These are phyloP conservation scores for Pichia cactophila DNA, from an alignment of 1,139 yeast species.

Conservation along the genomic window DNA sequence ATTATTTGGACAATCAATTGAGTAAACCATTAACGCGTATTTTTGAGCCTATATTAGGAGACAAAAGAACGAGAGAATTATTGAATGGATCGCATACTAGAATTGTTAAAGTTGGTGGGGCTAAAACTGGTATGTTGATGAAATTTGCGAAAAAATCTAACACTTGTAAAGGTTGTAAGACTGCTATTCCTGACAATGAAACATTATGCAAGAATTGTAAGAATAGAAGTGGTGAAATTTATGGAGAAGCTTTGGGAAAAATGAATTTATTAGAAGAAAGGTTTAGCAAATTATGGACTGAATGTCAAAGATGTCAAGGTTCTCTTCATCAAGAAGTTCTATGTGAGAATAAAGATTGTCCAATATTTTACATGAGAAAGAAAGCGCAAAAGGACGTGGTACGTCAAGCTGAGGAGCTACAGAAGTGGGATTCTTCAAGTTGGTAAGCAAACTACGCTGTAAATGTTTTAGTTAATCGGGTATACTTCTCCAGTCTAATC, in stretches of 20 bases:
- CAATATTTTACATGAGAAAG: conserved; percentile 94
- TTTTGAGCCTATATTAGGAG: conserved; percentile 93
- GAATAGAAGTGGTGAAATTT: conserved; percentile 65
- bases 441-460: conserved; percentile 33
- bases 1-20: conserved; percentile 87
- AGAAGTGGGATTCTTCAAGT: conserved; percentile 59
- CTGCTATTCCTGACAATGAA: conserved; percentile 53
- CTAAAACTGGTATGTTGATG: conserved; percentile 58
- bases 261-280: conserved; percentile 76
- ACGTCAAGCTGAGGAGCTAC: conserved; percentile 60
- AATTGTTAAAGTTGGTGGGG: conserved; percentile 59
- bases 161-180: conserved; percentile 79
- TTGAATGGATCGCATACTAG: conserved; percentile 79
- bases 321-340: conserved; percentile 91
- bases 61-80: conserved; percentile 68
- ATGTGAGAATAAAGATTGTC: conserved; percentile 94
- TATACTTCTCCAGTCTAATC: no score
- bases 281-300: conserved; percentile 92
- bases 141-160: conserved; percentile 86
- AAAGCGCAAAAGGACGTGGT: conserved; percentile 85
- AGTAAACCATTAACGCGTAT: conserved; percentile 90
- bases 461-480: no score
- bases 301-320: conserved; percentile 97
- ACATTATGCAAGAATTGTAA: conserved; percentile 74
- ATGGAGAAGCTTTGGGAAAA: conserved; percentile 69